Conservation (phyloP, 345 rosid genomes). For the Orychophragmus violaceus region DNA sequence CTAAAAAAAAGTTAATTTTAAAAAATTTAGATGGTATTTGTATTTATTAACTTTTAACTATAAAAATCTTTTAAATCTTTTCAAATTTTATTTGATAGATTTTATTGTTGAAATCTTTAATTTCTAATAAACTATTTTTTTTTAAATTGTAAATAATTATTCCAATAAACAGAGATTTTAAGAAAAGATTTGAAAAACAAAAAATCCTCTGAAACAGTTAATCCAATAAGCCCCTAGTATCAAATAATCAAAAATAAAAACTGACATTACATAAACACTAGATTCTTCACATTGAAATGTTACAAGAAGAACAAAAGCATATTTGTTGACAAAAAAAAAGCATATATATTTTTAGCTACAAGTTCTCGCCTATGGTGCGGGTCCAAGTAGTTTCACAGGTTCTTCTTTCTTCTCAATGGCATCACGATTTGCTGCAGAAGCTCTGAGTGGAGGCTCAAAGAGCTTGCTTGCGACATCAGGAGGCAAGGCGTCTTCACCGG, state of each 20-base stretch:
- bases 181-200: too few species aligned
- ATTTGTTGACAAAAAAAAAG: too few species aligned
- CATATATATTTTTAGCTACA: neutral
- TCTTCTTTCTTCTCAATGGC: slow-evolving; percentile 44
- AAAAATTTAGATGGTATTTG: too few species aligned
- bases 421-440: slow-evolving; percentile 53
- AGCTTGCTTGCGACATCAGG: slow-evolving; percentile 78
- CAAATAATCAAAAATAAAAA: neutral
- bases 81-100: too few species aligned
- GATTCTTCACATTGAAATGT: neutral
- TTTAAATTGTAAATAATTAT: too few species aligned
- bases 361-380: slow-evolving; percentile 12
- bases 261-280: neutral
- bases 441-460: slow-evolving; percentile 87
- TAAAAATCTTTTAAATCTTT: too few species aligned
- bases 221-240: neutral
- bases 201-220: too few species aligned
- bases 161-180: too few species aligned
- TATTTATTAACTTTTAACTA: too few species aligned
- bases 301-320: neutral
- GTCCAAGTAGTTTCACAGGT: slow-evolving; percentile 50
- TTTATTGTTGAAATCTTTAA: too few species aligned
- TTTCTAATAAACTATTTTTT: too few species aligned
- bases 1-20: too few species aligned
- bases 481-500: slow-evolving; percentile 68